Base-by-base conservation (phyloP, 2,329 filamentous ascomycete genomes). In the Fusarium incarnatum region DNA sequence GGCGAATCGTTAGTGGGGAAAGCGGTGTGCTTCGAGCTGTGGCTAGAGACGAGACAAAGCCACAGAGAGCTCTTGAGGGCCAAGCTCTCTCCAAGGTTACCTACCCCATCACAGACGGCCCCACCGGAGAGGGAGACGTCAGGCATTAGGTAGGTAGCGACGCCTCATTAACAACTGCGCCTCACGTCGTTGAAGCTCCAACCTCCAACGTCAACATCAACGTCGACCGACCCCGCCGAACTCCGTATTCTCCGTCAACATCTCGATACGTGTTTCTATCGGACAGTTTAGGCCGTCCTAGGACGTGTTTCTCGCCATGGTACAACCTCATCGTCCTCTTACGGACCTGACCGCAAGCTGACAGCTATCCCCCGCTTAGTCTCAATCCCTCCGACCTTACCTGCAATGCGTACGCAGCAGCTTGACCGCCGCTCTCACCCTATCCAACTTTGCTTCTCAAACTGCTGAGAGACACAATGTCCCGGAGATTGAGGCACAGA, bases 381-480 rank as follows among this genome's bases (percentile, higher is more conserved):
- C 94, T 79, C 95, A 98, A 94, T 97, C 94, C 73, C 88, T 98
- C 79, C 93, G 95, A 71, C 95, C 95, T 60, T 98, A 98, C 84
- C 92, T 98, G 75, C 94, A 97, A 86, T 97, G 93, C 82, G 96
- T 98, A 77, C 93, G 96, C 77, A 94, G 93, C 79, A 97, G 93
- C 78, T 88, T 99, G 78, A 98, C 94, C 42, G 94, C 95, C 71
- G 95, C 96, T 72, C 91, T 99, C 74, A 95, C 94, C 25, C 72
- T 76, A 47, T 95, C 94, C 81, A 97, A 99, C 87, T 99, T 99
- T 82, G 95, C 96, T 70, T 98, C 95, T 52, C 96, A 99, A 83
- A 94, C 93, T 47, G 93, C 94, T 58, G 97, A 99, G 85, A 88
- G 96, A 75, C 96, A 98, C 85, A 99, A 99, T 85, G 95, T 98